A percentile compares a stretch with the other conserved stretches of the same genome.
Evolutionary conservation across 805 yeast genomes (phyloP).

Genomic region (Pichia cabralensis): DNA sequence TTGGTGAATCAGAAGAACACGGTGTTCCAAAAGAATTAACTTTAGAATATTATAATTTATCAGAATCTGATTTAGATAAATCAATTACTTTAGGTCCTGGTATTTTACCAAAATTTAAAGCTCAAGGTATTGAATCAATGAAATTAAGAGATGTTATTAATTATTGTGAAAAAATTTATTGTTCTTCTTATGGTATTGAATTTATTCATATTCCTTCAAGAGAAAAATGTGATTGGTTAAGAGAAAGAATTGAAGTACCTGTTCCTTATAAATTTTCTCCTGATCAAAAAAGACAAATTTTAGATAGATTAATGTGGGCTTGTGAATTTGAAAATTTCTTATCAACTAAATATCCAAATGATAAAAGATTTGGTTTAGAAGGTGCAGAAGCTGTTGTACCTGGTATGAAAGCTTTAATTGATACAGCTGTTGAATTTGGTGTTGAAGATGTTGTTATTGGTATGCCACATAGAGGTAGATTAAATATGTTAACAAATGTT

Average conservation of each 20-base stretch:
- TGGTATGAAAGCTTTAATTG: conserved; percentile 93
- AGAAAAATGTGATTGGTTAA: conserved; percentile 95
- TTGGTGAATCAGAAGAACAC: conserved; percentile 50
- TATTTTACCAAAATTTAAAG: conserved; percentile 84
- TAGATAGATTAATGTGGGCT: conserved; percentile 96
- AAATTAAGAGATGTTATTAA: conserved; percentile 70
- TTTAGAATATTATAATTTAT: conserved; percentile 84
- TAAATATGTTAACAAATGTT: conserved; percentile 94
- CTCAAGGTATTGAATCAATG: conserved; percentile 47
- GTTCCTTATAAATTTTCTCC: conserved; percentile 68
- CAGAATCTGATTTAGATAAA: conserved; percentile 74
- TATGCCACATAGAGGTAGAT: conserved; percentile 99
- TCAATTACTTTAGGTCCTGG: conserved; percentile 95
- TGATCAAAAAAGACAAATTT: conserved; percentile 91
- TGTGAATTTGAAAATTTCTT: conserved; percentile 88
- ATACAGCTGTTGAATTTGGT: conserved; percentile 84
- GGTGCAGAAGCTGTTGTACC: conserved; percentile 97
- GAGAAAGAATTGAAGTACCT: conserved; percentile 93
- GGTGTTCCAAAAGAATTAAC: conserved; percentile 78
- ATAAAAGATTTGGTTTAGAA: conserved; percentile 96
- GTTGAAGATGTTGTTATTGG: conserved; percentile 95
- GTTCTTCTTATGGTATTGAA: conserved; percentile 85
- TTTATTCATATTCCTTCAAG: conserved; percentile 95
- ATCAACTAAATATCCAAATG: conserved; percentile 94
- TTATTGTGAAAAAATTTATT: conserved; percentile 75